Evolutionary conservation across 305 asterid species (phyloP), one percentile per base, ranked within the genome.

Genomic region (Fraxinus greggii): DNA sequence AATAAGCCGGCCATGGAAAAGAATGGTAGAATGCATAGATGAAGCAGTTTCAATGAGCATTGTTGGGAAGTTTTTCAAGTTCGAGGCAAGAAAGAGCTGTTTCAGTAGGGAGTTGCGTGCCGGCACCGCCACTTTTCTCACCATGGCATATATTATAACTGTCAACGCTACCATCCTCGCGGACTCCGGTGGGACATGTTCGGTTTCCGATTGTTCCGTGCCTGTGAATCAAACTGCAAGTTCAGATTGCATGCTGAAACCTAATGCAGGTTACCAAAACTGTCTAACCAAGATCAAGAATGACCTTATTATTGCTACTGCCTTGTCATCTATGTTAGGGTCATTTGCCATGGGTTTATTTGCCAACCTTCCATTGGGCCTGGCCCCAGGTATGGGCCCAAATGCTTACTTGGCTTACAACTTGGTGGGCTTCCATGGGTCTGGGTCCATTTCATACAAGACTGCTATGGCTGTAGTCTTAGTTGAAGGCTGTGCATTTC

Each of bases 321-420:
- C 93, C 13, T 61, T 92, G 79, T 86, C 96, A 26, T 87, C 97
- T 78, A 90, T 89, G 94, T 84, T 93, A 17, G 97, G 91, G 2
- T 92, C 93, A 42, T 74, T 92, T 56, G 91, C 91, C 7, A 93
- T 93, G 97, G 97, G 97, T 81, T 42, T 93, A 6, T 77, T 93
- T 3, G 97, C 97, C 1, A 90, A 93, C 75, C 89, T 93, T 63
- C 97, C 97, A 0, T 38, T 93, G 75, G 97, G 92, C 79, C 83
- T 93, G 35, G 97, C 95, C 36, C 97, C 97, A 0, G 97, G 97
- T 0, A 92, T 92, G 97, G 97, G 97, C 17, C 91, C 94, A 3
- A 92, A 92, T 69, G 94, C 94, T 32, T 93, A 89, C 76, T 24
- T 92, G 33, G 97, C 95, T 67, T 93, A 90, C 81, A 88, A 91